Evolutionary conservation across 345 rosid genomes (phyloP).

Genomic region (Rhodomyrtus tomentosa): DNA sequence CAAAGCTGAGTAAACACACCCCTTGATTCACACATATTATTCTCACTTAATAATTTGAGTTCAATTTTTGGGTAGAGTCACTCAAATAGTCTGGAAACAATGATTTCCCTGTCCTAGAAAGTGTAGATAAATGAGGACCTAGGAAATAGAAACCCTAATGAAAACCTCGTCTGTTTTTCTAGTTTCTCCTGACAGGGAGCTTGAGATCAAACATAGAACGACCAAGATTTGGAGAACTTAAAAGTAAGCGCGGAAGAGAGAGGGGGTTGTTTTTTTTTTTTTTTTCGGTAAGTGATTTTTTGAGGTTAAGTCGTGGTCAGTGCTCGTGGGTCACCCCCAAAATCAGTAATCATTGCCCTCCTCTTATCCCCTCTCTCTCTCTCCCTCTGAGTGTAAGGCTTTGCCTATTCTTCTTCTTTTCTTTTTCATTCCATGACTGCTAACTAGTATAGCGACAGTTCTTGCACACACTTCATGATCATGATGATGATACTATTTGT

Average conservation of each 20-base stretch:
- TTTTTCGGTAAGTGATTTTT: neutral
- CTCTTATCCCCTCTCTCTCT: neutral
- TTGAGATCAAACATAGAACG: neutral
- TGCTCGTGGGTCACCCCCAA: neutral
- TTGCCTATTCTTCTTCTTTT: neutral
- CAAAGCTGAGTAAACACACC: too few relatives aligned
- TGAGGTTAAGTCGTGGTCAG: neutral
- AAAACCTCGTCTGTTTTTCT: neutral
- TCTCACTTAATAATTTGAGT: neutral
- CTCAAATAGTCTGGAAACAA: neutral
- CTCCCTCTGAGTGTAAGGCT: neutral
- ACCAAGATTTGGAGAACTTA: conserved; percentile 6
- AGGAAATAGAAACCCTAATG: neutral
- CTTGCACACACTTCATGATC: neutral
- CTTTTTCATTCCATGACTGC: neutral
- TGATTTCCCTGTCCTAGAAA: neutral
- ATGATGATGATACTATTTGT: neutral
- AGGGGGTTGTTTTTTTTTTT: too few relatives aligned
- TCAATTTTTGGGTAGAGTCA: neutral
- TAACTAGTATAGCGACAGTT: neutral
- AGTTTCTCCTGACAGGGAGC: neutral
- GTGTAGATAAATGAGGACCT: neutral
- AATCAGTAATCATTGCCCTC: neutral
- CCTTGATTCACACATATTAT: neutral
- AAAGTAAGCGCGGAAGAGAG: neutral